phyloP scores from a whole-genome alignment of 108 stramenopile genomes.

The Nitzschia sp. region DNA sequence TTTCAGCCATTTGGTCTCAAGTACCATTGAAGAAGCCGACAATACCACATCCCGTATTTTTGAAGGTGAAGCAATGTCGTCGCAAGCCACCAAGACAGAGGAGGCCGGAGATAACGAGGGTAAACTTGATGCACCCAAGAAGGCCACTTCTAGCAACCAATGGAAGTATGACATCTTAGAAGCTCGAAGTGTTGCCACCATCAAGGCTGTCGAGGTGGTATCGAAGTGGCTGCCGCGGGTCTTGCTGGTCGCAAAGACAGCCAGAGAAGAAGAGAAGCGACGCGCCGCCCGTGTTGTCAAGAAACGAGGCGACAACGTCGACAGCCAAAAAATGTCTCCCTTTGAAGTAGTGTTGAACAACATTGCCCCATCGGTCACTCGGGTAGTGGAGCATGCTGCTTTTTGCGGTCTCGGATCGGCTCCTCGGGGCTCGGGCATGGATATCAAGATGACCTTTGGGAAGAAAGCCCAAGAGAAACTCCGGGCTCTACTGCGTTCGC shows the following conservation, averaged over 20 bases:
- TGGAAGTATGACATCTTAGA: slow-evolving; percentile 90
- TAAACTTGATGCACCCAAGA: slow-evolving; percentile 9
- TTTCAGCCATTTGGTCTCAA: slow-evolving; percentile 68
- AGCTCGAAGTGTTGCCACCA: slow-evolving; percentile 69
- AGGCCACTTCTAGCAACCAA: slow-evolving; percentile 53
- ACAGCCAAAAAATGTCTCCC: slow-evolving; percentile 42
- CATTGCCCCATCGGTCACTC: slow-evolving; percentile 63
- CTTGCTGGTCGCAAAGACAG: slow-evolving; percentile 72
- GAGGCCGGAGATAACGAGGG: slow-evolving; percentile 1
- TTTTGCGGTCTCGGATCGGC: slow-evolving; percentile 81
- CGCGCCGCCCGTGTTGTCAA: slow-evolving; percentile 53
- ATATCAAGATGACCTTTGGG: slow-evolving; percentile 78
- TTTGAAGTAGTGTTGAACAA: slow-evolving; percentile 69
- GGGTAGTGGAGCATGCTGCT: slow-evolving; percentile 74
- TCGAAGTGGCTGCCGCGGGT: slow-evolving; percentile 80
- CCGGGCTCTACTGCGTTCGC: slow-evolving; percentile 59
- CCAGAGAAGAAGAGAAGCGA: slow-evolving; percentile 83
- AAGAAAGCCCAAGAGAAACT: slow-evolving; percentile 67
- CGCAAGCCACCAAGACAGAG: slow-evolving; percentile 17
- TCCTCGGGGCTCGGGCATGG: slow-evolving; percentile 58
- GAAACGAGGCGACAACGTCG: slow-evolving; percentile 16
- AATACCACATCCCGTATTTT: slow-evolving; percentile 52
- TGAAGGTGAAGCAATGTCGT: slow-evolving; percentile 61
- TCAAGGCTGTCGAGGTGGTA: slow-evolving; percentile 63
- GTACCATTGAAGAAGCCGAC: slow-evolving; percentile 58